These are phyloP conservation scores for Daldinia decipiens DNA, from an alignment of 495 filamentous ascomycete genomes.

Conservation along the genomic window DNA sequence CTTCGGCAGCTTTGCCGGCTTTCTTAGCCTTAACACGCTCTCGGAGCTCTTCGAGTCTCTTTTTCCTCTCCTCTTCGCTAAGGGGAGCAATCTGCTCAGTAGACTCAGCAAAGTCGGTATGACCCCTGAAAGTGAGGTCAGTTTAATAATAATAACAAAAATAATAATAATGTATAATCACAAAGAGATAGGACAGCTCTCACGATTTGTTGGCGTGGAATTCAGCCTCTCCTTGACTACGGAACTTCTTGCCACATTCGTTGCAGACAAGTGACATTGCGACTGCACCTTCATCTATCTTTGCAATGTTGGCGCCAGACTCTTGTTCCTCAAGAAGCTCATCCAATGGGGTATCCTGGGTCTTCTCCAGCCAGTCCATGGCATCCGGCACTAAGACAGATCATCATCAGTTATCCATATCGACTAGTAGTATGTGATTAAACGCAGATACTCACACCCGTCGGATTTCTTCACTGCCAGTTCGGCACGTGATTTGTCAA, in stretches of 20 bases:
- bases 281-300: constrained; percentile 68
- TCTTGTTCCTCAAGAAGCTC: constrained; percentile 64
- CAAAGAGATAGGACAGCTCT: constrained; percentile 27
- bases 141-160: constrained; percentile 18
- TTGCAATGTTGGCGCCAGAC: constrained; percentile 59
- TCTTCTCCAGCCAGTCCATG: constrained; percentile 92
- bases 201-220: constrained; percentile 91
- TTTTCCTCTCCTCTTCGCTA: constrained; percentile 90
- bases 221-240: constrained; percentile 79
- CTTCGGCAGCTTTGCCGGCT: constrained; percentile 72
- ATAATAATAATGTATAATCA: background rate
- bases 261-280: constrained; percentile 75
- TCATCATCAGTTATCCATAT: constrained; percentile 31
- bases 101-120: constrained; percentile 92
- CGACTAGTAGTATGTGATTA: constrained; percentile 13
- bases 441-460: constrained; percentile 65
- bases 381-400: constrained; percentile 78
- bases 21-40: constrained; percentile 78
- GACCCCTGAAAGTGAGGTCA: constrained; percentile 61
- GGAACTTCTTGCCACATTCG: constrained; percentile 91
- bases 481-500: constrained; percentile 80
- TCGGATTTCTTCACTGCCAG: constrained; percentile 83
- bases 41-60: constrained; percentile 76
- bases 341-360: constrained; percentile 61
- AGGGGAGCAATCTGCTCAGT: constrained; percentile 90